phyloP scores from a whole-genome alignment of 1,284 basidiomycete genomes.

The Ganoderma sinense region DNA sequence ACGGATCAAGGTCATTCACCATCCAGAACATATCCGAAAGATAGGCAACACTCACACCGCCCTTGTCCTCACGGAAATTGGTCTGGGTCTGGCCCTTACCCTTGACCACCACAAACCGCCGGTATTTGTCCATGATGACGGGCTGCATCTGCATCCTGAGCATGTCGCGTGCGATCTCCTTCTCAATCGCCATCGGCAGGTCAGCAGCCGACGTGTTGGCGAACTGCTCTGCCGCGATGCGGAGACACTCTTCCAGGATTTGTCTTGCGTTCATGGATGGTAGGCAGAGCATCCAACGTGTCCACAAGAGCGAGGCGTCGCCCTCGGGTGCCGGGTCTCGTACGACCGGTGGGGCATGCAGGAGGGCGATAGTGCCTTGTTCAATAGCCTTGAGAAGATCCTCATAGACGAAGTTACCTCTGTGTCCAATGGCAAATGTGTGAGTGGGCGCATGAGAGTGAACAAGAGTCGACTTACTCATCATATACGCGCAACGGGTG shows the following conservation, averaged over 20 bases:
- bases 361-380: conserved; percentile 57
- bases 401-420: conserved; percentile 48
- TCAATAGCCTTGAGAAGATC: conserved; percentile 56
- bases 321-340: conserved; percentile 17
- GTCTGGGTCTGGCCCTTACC: conserved; percentile 46
- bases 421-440: conserved; percentile 26
- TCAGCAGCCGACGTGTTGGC: conserved; percentile 33
- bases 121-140: conserved; percentile 59
- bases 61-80: conserved; percentile 34
- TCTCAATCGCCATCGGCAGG: conserved; percentile 43
- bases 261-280: conserved; percentile 39
- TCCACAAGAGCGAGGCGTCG: conserved; percentile 37
- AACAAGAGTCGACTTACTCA: conserved; percentile 24
- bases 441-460: neutral
- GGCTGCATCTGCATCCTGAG: conserved; percentile 61
- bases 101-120: conserved; percentile 67
- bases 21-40: neutral
- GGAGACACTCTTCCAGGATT: conserved; percentile 51
- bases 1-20: conserved; percentile 10
- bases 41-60: conserved; percentile 42
- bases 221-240: conserved; percentile 48
- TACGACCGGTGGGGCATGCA: conserved; percentile 49
- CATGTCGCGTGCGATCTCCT: conserved; percentile 53
- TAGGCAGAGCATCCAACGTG: conserved; percentile 34
- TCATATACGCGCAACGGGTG: conserved; percentile 35